Evolutionary conservation across 2,329 filamentous ascomycete genomes (phyloP).

Genomic region (Hypoxylon sp.): DNA sequence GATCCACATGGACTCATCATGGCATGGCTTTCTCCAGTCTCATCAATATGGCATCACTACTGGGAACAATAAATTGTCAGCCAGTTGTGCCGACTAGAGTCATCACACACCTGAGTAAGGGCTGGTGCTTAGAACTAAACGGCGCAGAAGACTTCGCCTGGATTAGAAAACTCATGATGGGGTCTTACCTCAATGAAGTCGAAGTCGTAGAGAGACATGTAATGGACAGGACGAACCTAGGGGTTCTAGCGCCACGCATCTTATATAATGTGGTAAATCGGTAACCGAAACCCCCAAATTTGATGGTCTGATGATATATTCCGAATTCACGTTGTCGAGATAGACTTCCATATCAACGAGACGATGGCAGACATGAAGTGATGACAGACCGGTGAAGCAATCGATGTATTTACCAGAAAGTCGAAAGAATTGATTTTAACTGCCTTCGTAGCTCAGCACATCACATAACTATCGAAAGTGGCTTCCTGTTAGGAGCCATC

Average conservation of each 20-base stretch:
- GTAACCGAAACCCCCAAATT: too few species aligned
- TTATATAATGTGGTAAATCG: not conserved
- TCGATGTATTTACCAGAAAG: not conserved
- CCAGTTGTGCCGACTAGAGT: too few species aligned
- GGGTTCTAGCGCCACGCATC: not conserved
- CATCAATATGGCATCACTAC: not conserved
- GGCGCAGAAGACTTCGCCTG: not conserved
- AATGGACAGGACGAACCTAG: not conserved
- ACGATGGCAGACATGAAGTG: not conserved
- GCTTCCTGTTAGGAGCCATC: not conserved
- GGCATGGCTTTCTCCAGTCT: not conserved
- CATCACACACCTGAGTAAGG: not conserved
- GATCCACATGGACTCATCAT: not conserved
- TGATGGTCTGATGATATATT: not conserved
- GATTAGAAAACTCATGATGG: not conserved
- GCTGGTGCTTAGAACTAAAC: not conserved
- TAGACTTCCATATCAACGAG: not conserved
- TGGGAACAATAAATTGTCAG: not conserved
- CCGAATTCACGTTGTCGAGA: not conserved
- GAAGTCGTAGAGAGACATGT: not conserved
- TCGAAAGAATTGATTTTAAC: not conserved
- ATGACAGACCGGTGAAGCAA: not conserved
- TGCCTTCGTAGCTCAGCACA: not conserved
- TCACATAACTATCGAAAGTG: not conserved
- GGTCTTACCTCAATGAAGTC: too few species aligned